phyloP scores from a whole-genome alignment of 495 filamentous ascomycete genomes.

The Evansstolkia leycettana region DNA sequence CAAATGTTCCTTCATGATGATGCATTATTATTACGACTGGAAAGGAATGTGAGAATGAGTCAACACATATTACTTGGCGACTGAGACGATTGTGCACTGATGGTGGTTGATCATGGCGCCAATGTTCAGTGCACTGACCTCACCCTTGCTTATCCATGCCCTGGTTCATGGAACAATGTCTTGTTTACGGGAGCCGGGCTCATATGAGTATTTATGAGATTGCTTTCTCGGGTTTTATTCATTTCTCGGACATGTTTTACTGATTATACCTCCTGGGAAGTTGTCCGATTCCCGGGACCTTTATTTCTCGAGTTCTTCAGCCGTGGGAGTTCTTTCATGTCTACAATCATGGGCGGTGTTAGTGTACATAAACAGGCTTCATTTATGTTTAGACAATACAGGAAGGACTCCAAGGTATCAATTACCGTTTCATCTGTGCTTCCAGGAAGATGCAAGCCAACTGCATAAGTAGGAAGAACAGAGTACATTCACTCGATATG shows the following conservation, averaged over 20 bases:
- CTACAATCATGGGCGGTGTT: neutral
- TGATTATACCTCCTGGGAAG: slow-evolving; percentile 25
- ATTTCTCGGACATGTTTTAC: slow-evolving; percentile 25
- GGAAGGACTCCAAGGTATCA: no score
- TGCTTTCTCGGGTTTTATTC: slow-evolving; percentile 11
- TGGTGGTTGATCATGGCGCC: slow-evolving; percentile 11
- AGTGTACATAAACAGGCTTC: slow-evolving; percentile 14
- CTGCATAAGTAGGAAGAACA: no score
- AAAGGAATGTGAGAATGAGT: neutral
- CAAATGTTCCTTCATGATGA: neutral
- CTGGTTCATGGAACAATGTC: no score
- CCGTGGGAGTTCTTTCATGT: neutral
- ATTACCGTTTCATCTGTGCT: no score
- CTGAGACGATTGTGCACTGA: slow-evolving; percentile 3
- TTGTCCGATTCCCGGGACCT: slow-evolving; percentile 12
- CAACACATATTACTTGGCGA: neutral
- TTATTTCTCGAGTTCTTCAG: slow-evolving; percentile 4
- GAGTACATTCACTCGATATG: no score
- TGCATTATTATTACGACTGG: slow-evolving; percentile 4
- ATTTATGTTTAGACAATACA: no score
- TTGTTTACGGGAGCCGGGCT: neutral
- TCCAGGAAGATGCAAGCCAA: no score
- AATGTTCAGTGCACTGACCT: slow-evolving; percentile 1
- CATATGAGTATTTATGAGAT: slow-evolving; percentile 8
- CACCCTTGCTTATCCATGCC: slow-evolving; percentile 1